A percentile compares a stretch with the other conserved stretches of the same genome.
Evolutionary conservation across 257 asterid species (phyloP).

Genomic region (Solanum acaule): DNA sequence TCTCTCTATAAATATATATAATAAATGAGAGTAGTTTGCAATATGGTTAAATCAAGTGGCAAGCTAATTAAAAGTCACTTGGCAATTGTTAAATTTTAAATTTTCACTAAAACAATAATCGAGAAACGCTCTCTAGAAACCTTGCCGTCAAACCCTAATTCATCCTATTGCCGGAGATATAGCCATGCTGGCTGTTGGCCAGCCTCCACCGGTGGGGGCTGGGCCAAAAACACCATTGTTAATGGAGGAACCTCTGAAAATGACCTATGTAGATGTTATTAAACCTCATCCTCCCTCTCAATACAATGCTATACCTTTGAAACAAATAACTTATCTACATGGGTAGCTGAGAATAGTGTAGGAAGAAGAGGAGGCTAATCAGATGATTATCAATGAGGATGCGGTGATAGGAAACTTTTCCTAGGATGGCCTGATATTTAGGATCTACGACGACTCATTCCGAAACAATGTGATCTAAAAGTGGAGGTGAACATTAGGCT

Average conservation of each 20-base stretch:
- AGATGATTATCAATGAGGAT: background rate
- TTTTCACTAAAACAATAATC: no score
- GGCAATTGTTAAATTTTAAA: no score
- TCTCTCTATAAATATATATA: no score
- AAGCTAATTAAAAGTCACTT: no score
- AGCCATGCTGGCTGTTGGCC: background rate
- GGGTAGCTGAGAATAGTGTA: background rate
- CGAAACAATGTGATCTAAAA: background rate
- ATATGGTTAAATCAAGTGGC: no score
- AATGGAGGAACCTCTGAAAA: background rate
- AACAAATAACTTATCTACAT: background rate
- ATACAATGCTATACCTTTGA: background rate
- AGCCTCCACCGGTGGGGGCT: background rate
- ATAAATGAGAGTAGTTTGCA: no score
- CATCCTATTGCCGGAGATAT: background rate
- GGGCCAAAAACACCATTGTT: background rate
- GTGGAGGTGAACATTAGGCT: background rate
- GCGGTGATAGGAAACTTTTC: background rate
- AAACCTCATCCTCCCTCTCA: no score
- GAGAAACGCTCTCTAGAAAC: no score
- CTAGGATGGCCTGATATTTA: background rate
- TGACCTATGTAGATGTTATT: background rate
- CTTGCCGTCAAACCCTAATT: background rate
- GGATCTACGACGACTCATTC: background rate
- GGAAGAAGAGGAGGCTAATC: background rate